phyloP scores from a whole-genome alignment of 306 rosid genomes.

The Citrullus amarus region DNA sequence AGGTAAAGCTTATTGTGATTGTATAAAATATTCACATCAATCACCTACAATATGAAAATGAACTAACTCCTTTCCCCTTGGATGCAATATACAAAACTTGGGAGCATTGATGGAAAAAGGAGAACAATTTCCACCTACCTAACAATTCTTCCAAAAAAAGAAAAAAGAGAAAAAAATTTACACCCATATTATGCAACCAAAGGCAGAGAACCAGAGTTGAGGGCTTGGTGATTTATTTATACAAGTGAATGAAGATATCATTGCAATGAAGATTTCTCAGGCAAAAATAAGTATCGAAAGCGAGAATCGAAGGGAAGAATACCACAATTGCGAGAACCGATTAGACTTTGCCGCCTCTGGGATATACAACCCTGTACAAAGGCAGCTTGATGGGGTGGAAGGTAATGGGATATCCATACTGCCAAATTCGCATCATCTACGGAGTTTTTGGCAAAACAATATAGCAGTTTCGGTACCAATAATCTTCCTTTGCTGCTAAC shows the following conservation, averaged over 20 bases:
- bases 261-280: conserved; percentile 16
- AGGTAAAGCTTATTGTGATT: conserved; percentile 5
- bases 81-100: conserved; percentile 1
- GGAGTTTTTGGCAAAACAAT: conserved; percentile 48
- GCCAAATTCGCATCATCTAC: conserved; percentile 54
- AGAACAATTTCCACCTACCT: background rate
- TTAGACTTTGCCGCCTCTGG: conserved; percentile 50
- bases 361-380: conserved; percentile 59
- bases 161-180: background rate
- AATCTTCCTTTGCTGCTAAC: conserved; percentile 57
- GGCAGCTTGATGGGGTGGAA: conserved; percentile 51
- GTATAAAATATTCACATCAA: conserved; percentile 4
- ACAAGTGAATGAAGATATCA: background rate
- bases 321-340: conserved; percentile 55
- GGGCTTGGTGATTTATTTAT: background rate
- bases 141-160: background rate
- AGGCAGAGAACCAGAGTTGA: background rate
- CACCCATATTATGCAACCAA: conserved; percentile 4
- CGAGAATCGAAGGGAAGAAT: conserved; percentile 55
- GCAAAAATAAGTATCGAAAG: conserved; percentile 57
- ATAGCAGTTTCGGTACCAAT: conserved; percentile 59
- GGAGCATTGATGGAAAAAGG: background rate
- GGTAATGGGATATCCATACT: conserved; percentile 63
- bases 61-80: background rate
- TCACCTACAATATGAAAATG: background rate